These are phyloP conservation scores for Arthrobotrys conoides DNA, from an alignment of 2,329 filamentous ascomycete genomes.

Conservation along the genomic window DNA sequence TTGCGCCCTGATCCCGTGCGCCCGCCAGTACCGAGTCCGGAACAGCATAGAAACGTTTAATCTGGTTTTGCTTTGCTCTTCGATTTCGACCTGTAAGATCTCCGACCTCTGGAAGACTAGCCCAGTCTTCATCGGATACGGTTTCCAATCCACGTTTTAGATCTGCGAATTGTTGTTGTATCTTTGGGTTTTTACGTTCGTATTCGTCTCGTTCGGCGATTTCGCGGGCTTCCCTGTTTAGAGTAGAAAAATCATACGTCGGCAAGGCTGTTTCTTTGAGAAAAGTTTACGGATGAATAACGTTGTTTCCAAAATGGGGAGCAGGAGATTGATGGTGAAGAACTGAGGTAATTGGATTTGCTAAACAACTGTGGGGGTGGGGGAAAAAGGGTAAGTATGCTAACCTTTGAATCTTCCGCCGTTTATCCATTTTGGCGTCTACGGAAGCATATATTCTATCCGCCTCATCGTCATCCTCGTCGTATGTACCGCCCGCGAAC, in stretches of 20 bases:
- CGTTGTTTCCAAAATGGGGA: slow-evolving; percentile 68
- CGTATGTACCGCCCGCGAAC: slow-evolving; percentile 95
- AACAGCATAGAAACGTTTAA: slow-evolving; percentile 83
- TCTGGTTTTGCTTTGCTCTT: slow-evolving; percentile 73
- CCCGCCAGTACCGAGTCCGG: slow-evolving; percentile 95
- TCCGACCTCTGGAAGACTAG: slow-evolving; percentile 92
- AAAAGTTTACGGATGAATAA: slow-evolving; percentile 75
- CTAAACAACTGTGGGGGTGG: neutral
- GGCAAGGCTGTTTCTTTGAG: slow-evolving; percentile 81
- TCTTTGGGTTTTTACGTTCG: slow-evolving; percentile 97
- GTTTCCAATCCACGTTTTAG: slow-evolving; percentile 89
- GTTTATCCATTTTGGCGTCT: slow-evolving; percentile 95
- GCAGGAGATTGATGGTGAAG: slow-evolving; percentile 59
- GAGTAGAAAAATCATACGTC: slow-evolving; percentile 72
- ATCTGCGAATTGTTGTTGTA: slow-evolving; percentile 97
- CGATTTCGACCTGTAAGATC: slow-evolving; percentile 96
- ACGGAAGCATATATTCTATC: slow-evolving; percentile 96
- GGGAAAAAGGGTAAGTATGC: too few relatives aligned
- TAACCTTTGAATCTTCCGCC: slow-evolving; percentile 88
- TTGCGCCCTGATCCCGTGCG: slow-evolving; percentile 82
- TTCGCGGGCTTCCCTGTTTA: slow-evolving; percentile 89
- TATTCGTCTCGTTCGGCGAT: slow-evolving; percentile 92
- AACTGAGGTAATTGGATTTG: slow-evolving; percentile 39
- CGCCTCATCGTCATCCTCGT: slow-evolving; percentile 97
- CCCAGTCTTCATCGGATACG: slow-evolving; percentile 96